Evolutionary conservation across 495 filamentous ascomycete species (phyloP).

Genomic region (Xylaria nigripes): DNA sequence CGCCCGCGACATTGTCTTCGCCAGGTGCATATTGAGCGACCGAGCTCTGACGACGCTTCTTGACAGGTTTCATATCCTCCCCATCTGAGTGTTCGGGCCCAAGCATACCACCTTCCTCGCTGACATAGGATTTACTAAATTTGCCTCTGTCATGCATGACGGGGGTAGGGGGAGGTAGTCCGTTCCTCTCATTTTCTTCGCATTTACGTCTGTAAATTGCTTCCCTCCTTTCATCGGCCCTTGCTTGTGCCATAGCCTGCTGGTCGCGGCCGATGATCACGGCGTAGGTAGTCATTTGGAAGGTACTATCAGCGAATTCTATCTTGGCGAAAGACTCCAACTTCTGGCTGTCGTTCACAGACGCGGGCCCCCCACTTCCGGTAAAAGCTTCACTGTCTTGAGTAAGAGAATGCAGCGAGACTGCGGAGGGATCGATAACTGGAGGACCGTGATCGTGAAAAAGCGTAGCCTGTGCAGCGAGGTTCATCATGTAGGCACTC

Average conservation of each 20-base stretch:
- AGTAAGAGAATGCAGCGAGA: slow-evolving; percentile 25
- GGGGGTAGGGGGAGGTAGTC: slow-evolving; percentile 34
- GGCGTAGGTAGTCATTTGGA: slow-evolving; percentile 46
- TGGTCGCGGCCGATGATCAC: slow-evolving; percentile 45
- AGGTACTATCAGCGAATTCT: slow-evolving; percentile 44
- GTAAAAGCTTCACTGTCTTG: slow-evolving; percentile 23
- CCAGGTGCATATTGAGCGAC: slow-evolving; percentile 19
- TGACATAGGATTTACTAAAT: slow-evolving; percentile 46
- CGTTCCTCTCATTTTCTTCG: slow-evolving; percentile 31
- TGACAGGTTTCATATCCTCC: slow-evolving; percentile 32
- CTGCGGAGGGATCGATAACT: slow-evolving; percentile 25
- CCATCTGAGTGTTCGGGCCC: slow-evolving; percentile 40
- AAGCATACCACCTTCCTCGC: slow-evolving; percentile 45
- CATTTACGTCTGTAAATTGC: slow-evolving; percentile 30
- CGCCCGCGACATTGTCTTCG: slow-evolving; percentile 23
- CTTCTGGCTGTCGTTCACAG: slow-evolving; percentile 23
- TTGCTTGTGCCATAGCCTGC: slow-evolving; percentile 36
- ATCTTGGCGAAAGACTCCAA: slow-evolving; percentile 45
- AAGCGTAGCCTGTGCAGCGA: slow-evolving; percentile 16
- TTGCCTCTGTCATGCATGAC: slow-evolving; percentile 32
- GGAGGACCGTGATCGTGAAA: slow-evolving; percentile 19
- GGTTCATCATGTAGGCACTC: slow-evolving; percentile 23
- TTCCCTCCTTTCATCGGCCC: slow-evolving; percentile 33
- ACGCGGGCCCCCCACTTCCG: slow-evolving; percentile 15
- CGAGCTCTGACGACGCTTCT: slow-evolving; percentile 29